Conservation (phyloP, 2,329 filamentous ascomycete species). For the Aspergillus flavus region DNA sequence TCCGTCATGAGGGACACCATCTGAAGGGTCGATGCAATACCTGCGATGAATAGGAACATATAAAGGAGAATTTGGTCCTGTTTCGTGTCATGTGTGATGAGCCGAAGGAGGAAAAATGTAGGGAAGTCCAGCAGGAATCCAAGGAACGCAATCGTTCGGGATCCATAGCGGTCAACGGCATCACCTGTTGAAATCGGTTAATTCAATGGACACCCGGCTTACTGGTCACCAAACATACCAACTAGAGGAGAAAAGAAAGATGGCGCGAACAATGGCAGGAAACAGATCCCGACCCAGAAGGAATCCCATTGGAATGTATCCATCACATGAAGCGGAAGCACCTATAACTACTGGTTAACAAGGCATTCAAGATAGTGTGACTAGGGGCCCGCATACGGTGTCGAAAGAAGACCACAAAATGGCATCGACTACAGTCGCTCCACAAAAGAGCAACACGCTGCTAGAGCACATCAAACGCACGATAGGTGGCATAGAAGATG, state of each 20-base stretch:
- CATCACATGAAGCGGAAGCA: conserved; percentile 60
- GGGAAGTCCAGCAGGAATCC: conserved; percentile 61
- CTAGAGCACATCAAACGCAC: conserved; percentile 42
- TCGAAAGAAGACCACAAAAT: conserved; percentile 59
- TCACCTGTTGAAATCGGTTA: conserved; percentile 14
- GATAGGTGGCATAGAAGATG: conserved; percentile 21
- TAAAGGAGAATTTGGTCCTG: conserved; percentile 66
- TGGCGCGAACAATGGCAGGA: conserved; percentile 62
- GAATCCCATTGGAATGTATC: conserved; percentile 59
- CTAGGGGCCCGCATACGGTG: conserved; percentile 25
- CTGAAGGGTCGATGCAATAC: conserved; percentile 58
- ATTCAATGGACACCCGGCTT: background rate
- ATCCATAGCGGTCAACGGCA: conserved; percentile 58
- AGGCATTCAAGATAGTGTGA: background rate
- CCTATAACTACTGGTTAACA: conserved; percentile 26
- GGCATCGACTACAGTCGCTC: conserved; percentile 51
- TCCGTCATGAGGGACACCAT: conserved; percentile 72
- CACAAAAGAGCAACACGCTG: conserved; percentile 48
- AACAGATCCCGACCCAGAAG: conserved; percentile 59
- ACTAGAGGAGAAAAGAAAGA: conserved; percentile 63
- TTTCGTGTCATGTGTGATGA: conserved; percentile 60
- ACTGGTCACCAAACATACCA: conserved; percentile 42
- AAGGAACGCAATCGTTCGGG: conserved; percentile 60
- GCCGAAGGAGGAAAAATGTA: conserved; percentile 64
- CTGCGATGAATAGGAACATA: conserved; percentile 62